Evolutionary conservation across 1,284 basidiomycete genomes (phyloP).

Genomic region (Naganishia liquefaciens): DNA sequence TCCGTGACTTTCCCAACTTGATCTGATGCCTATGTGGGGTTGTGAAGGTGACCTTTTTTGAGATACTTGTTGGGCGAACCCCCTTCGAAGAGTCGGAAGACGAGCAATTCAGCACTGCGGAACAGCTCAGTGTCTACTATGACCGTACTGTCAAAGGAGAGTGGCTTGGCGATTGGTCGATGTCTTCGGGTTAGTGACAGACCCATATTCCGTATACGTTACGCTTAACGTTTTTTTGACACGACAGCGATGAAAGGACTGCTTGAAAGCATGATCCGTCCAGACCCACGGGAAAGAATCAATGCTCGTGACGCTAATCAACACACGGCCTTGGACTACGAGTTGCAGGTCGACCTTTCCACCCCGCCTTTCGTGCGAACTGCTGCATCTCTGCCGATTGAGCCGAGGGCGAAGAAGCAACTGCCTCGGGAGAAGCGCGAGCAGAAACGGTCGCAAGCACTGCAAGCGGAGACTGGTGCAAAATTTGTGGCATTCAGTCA

Average conservation of each 20-base stretch:
- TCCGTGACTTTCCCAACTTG: neutral
- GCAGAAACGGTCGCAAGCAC: constrained; percentile 18
- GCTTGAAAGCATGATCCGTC: constrained; percentile 48
- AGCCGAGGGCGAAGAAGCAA: constrained; percentile 20
- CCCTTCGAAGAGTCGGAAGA: constrained; percentile 83
- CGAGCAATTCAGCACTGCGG: constrained; percentile 75
- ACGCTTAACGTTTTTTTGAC: constrained; percentile 14
- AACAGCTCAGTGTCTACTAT: constrained; percentile 81
- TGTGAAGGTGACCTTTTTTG: constrained; percentile 78
- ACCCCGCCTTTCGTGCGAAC: constrained; percentile 51
- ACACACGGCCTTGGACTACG: constrained; percentile 42
- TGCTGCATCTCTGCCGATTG: constrained; percentile 35
- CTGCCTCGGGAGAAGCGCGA: constrained; percentile 4
- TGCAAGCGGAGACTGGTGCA: constrained; percentile 30
- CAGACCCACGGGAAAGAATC: constrained; percentile 45
- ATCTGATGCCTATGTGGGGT: constrained; percentile 5
- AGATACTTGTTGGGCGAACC: constrained; percentile 83
- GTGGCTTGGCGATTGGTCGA: constrained; percentile 76
- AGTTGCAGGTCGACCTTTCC: constrained; percentile 40
- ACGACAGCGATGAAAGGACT: constrained; percentile 43
- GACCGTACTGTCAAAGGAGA: constrained; percentile 71
- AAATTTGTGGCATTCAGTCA: constrained; percentile 3
- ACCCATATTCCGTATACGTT: neutral
- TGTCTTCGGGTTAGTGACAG: constrained; percentile 60
- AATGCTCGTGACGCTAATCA: constrained; percentile 48